These are phyloP conservation scores for Cryptococcus sp. DNA, from an alignment of 1,284 basidiomycete species.

Conservation along the genomic window DNA sequence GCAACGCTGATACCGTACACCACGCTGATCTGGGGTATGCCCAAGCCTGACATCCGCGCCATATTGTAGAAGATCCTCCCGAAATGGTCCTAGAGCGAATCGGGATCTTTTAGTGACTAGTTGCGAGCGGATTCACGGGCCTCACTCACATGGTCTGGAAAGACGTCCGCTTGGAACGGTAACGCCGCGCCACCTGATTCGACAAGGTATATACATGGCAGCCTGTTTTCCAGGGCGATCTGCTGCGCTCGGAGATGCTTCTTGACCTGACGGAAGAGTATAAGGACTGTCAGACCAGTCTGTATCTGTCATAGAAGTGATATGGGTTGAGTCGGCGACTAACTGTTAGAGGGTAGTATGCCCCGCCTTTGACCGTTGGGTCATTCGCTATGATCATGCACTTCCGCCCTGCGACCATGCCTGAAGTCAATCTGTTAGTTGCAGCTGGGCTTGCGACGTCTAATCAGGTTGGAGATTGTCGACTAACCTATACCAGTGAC, in stretches of 20 bases:
- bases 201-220: constrained; percentile 94
- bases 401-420: constrained; percentile 70
- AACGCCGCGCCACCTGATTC: constrained; percentile 92
- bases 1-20: constrained; percentile 95
- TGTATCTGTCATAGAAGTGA: not conserved
- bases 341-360: constrained; percentile 88
- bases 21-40: constrained; percentile 87
- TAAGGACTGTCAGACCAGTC: not conserved
- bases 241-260: constrained; percentile 94
- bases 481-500: constrained; percentile 79
- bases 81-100: constrained; percentile 85
- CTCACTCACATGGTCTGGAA: constrained; percentile 37
- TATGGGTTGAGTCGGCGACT: constrained; percentile 20
- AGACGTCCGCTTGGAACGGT: constrained; percentile 86
- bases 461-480: not conserved
- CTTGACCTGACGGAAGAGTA: constrained; percentile 66
- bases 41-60: constrained; percentile 79
- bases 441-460: constrained; percentile 1
- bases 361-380: constrained; percentile 89
- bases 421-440: constrained; percentile 8
- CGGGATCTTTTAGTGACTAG: too few species aligned
- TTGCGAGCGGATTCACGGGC: too few species aligned
- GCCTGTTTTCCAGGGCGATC: constrained; percentile 81
- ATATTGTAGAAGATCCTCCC: constrained; percentile 97
- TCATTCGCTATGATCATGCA: constrained; percentile 92